Evolutionary conservation across 2,329 filamentous ascomycete genomes (phyloP), one percentile per base, ranked within the genome.

Genomic region (Bipolaris gigantea): DNA sequence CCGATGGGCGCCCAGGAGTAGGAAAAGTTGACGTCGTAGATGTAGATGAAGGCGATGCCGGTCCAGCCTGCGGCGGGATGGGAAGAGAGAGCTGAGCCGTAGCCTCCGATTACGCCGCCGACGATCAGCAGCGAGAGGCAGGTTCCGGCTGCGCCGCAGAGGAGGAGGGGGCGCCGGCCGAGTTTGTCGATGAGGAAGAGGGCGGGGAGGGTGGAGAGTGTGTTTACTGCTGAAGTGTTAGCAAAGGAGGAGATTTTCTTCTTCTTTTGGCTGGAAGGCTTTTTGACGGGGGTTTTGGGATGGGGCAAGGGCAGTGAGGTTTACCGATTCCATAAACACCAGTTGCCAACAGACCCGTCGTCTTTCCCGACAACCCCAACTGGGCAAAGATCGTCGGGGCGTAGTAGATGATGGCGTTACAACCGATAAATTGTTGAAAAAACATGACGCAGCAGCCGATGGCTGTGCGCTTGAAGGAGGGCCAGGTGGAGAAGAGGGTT

Each of bases 311-410:
- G 13, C 5, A 10, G 13, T 34, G 16, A 32, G 13, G 18, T 36
- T 4, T 51, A 46, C 48, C 48, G 27, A 77, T 75, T 11, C 76
- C 72, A 19, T 75, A 76, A 0, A 81, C 90, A 89, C 64, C 89
- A 85, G 48, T 91, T 87, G 72, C 91, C 86, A 89, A 78, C 84
- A 88, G 73, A 90, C 92, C 85, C 60, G 94, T 90, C 81, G 91
- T 76, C 34, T 63, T 68, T 9, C 57, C 57, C n/a, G 56, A 56
- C 4, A 64, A 54, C 1, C 87, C 87, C n/a, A 89, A 85, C 32
- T 86, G 85, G 73, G 86, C 77, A 77, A 95, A 89, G 83, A 95
- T 94, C 44, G 88, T 50, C 5, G 89, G 91, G 21, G 89, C 90
- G 79, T 74, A 78, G 61, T 75, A 75, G 36, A 69, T 92, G 80